Evolutionary conservation across 441 rosid genomes (phyloP).

Genomic region (Corymbia calophylla): DNA sequence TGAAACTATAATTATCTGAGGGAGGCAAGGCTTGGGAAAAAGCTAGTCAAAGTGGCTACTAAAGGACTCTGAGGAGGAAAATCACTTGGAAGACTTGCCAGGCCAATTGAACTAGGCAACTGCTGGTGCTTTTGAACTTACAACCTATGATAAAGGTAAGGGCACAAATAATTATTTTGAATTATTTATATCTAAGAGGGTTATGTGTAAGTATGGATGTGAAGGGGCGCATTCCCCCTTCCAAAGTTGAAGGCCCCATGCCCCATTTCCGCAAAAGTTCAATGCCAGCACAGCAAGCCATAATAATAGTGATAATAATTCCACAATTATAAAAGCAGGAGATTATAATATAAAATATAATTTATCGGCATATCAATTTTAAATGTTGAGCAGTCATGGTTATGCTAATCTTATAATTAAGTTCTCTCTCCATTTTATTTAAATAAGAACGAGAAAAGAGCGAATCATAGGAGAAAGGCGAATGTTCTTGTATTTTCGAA

Average conservation of each 20-base stretch:
- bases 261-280: not conserved
- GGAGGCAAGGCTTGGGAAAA: not conserved
- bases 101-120: constrained; percentile 20
- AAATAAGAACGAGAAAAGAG: not conserved
- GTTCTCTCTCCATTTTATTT: not conserved
- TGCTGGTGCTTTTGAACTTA: not conserved
- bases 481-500: not conserved
- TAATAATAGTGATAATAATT: not conserved
- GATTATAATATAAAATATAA: not conserved
- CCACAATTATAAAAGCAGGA: not conserved
- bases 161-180: not conserved
- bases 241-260: not conserved
- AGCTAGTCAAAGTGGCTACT: constrained; percentile 12
- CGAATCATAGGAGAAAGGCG: not conserved
- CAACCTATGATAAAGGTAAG: not conserved
- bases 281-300: not conserved
- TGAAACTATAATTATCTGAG: not conserved
- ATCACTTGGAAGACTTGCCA: constrained; percentile 8
- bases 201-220: not conserved
- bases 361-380: not conserved
- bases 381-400: not conserved
- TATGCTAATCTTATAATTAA: not conserved
- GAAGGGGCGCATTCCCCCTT: not conserved
- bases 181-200: not conserved
- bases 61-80: constrained; percentile 27